Evolutionary conservation across 192 early-diverging fungal genomes (phyloP), one percentile per base, ranked within the genome.

Genomic region (Podila epicladia): DNA sequence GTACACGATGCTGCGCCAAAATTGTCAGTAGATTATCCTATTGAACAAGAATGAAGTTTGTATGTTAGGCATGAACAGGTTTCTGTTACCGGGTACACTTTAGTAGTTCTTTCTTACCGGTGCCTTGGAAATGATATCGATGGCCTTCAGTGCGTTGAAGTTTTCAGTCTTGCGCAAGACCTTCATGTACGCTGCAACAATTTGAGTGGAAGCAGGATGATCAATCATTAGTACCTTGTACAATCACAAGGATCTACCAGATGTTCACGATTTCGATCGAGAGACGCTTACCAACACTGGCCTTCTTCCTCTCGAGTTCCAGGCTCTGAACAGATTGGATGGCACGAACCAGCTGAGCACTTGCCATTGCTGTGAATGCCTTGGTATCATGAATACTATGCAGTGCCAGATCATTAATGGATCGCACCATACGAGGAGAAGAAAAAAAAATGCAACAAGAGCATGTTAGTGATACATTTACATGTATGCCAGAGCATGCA

Each of bases 81-180:
- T 45, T 12, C 15, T 45, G 41, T 15, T 11, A 45, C 12, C 11
- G 33, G n/a, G 13, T 26, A 63, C 57, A 59, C n/a, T 22, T 24
- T 55, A 48, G n/a, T 22, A 19, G 9, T 6, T 67, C n/a, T 31
- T 62, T 75, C 85, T 69, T 83, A 88, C 89, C 3, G 86, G 85
- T 32, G 86, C 89, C 53, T 83, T 78, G 33, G 84, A 82, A 8
- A 87, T 41, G 29, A 90, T 82, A 31, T 86, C 69, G 37, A 90
- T 74, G 0, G 85, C 72, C 49, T 77, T 82, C 24, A 87, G 51
- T 22, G 83, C 71, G 70, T 73, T 72, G 35, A 80, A 80, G 19
- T 64, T 69, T 50, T 80, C 71, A 60, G 71, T 58, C 45, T 37
- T 80, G 17, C 77, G 28, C 12, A 80, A 48, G 9, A 53, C 66